phyloP scores from a whole-genome alignment of 2,329 filamentous ascomycete genomes.

The Penicillium sp. region DNA sequence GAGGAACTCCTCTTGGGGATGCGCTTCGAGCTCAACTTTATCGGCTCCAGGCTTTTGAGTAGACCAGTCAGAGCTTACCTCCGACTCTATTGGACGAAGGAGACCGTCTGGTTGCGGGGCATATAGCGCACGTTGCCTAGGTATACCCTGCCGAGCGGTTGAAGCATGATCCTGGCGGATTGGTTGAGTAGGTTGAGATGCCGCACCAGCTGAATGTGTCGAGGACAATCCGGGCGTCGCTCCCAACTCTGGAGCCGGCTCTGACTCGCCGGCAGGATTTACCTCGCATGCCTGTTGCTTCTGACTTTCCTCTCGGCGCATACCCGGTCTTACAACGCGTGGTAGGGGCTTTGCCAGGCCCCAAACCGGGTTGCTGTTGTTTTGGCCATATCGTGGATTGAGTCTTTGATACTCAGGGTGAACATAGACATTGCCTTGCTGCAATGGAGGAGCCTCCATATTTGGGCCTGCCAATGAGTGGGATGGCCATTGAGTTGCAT shows the following conservation, averaged over 20 bases:
- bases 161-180: background rate
- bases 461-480: slow-evolving; percentile 7
- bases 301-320: slow-evolving; percentile 31
- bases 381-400: slow-evolving; percentile 54
- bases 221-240: background rate
- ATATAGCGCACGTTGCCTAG: background rate
- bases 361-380: slow-evolving; percentile 52
- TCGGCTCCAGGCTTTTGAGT: background rate
- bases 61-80: background rate
- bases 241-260: background rate
- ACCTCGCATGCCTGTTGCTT: background rate
- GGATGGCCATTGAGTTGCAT: slow-evolving; percentile 4
- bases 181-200: too few species aligned
- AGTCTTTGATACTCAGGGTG: background rate
- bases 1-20: slow-evolving; percentile 14
- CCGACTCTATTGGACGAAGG: background rate
- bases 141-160: background rate
- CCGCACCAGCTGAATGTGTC: background rate
- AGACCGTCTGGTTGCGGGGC: background rate
- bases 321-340: slow-evolving; percentile 53
- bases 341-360: slow-evolving; percentile 54
- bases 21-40: background rate
- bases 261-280: background rate
- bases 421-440: background rate
- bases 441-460: background rate